These are phyloP conservation scores for Euphorbia tirucalli DNA, from an alignment of 345 rosid species.

Conservation along the genomic window DNA sequence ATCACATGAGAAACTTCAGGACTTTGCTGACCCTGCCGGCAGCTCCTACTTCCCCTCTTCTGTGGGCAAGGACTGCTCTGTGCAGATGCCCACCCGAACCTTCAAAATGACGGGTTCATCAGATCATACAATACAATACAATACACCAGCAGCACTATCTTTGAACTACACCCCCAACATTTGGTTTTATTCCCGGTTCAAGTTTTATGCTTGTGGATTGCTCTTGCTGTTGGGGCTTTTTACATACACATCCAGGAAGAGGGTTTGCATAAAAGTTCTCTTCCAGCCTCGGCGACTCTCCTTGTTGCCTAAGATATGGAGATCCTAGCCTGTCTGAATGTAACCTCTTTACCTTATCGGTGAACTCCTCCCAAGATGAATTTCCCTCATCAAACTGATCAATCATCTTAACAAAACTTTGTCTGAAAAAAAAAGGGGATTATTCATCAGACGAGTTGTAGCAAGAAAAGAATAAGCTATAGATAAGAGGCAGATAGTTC, in stretches of 20 bases:
- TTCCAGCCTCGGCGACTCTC: slow-evolving; percentile 71
- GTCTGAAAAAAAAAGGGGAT: slow-evolving; percentile 40
- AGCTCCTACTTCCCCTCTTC: slow-evolving; percentile 7
- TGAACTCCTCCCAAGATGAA: slow-evolving; percentile 70
- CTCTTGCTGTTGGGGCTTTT: slow-evolving; percentile 38
- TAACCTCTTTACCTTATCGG: slow-evolving; percentile 55
- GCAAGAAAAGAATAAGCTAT: not conserved
- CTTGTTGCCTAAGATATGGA: slow-evolving; percentile 59
- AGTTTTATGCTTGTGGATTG: slow-evolving; percentile 19
- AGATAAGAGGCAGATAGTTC: not conserved
- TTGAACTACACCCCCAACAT: slow-evolving; percentile 26
- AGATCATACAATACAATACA: slow-evolving; percentile 3
- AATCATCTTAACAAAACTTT: slow-evolving; percentile 60
- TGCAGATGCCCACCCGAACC: slow-evolving; percentile 13
- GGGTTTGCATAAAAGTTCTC: slow-evolving; percentile 94
- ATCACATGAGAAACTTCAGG: not conserved
- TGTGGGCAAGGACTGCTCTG: slow-evolving; percentile 7
- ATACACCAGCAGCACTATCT: slow-evolving; percentile 29
- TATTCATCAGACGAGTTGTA: not conserved
- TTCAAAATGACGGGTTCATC: slow-evolving; percentile 1
- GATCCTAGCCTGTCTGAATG: slow-evolving; percentile 72
- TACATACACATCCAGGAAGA: slow-evolving; percentile 80
- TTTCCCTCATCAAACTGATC: slow-evolving; percentile 66
- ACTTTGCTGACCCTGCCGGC: slow-evolving; percentile 17
- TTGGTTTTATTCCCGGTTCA: slow-evolving; percentile 31